phyloP scores from a whole-genome alignment of 2,329 filamentous ascomycete genomes.

The Calonectria ilicicola region DNA sequence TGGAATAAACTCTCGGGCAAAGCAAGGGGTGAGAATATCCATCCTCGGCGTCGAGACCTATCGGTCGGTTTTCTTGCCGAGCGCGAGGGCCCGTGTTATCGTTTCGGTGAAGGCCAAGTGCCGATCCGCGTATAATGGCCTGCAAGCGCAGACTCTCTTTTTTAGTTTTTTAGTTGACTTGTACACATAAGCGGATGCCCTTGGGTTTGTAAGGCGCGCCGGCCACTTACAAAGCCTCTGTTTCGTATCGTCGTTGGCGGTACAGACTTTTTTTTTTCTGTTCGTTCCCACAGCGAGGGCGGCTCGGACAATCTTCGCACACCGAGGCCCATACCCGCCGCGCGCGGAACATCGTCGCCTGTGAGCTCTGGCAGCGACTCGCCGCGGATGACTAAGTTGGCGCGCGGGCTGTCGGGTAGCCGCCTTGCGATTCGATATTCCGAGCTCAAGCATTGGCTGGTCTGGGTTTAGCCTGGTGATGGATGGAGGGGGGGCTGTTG shows the following conservation, averaged over 20 bases:
- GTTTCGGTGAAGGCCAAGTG: background rate
- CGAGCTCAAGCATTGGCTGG: constrained; percentile 18
- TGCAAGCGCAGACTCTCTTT: background rate
- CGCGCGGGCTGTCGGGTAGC: constrained; percentile 34
- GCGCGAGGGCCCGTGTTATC: background rate
- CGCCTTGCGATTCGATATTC: constrained; percentile 3
- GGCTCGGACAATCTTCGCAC: background rate
- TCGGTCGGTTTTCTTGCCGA: constrained; percentile 31
- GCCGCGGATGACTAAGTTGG: constrained; percentile 36
- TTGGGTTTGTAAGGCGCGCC: background rate
- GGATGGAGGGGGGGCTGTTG: background rate
- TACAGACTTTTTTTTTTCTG: too few species aligned
- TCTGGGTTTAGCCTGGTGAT: constrained; percentile 22
- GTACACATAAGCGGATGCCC: background rate
- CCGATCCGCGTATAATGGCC: background rate
- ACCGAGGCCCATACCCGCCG: background rate
- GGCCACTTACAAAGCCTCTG: background rate
- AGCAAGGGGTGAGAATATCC: constrained; percentile 1
- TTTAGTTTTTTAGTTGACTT: background rate
- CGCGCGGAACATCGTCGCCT: background rate
- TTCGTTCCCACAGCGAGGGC: too few species aligned
- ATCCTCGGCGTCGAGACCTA: constrained; percentile 17
- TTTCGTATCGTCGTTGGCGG: background rate
- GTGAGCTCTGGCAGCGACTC: background rate
- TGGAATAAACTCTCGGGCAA: background rate